These are phyloP conservation scores for Neoscytalidium dimidiatum DNA, from an alignment of 2,329 filamentous ascomycete species.

Conservation along the genomic window DNA sequence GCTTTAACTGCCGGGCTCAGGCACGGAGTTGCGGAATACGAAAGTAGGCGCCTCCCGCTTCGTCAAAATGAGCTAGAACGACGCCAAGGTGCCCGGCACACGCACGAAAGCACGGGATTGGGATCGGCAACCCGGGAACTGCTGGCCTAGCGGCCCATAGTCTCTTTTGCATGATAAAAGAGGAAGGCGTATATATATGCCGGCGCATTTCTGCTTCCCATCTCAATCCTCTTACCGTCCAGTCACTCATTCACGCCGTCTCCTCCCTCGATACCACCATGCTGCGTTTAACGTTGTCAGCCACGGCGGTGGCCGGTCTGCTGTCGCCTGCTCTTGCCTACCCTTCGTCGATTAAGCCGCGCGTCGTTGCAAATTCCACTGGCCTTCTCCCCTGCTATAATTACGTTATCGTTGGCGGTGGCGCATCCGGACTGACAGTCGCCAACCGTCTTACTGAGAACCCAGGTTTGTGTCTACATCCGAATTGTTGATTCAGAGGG, in stretches of 20 bases:
- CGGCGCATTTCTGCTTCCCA: background rate
- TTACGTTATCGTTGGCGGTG: slow-evolving; percentile 23
- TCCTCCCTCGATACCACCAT: background rate
- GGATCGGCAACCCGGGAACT: slow-evolving; percentile 4
- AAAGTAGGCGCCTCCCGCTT: background rate
- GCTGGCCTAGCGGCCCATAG: background rate
- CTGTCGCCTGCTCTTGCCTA: background rate
- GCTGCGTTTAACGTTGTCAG: background rate
- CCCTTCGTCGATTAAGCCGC: background rate
- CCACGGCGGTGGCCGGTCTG: background rate
- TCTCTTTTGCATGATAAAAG: background rate
- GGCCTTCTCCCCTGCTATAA: slow-evolving; percentile 3
- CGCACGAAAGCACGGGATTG: slow-evolving; percentile 5
- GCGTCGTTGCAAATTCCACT: background rate
- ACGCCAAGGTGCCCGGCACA: slow-evolving; percentile 3
- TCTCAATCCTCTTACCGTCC: background rate
- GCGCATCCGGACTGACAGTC: slow-evolving; percentile 23
- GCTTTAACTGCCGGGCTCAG: background rate
- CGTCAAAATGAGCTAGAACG: slow-evolving; percentile 2
- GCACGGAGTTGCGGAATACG: background rate
- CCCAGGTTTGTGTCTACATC: background rate
- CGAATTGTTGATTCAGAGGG: too few relatives aligned
- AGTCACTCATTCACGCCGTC: background rate
- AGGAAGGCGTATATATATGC: background rate
- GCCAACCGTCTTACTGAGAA: slow-evolving; percentile 30